Evolutionary conservation across 305 asterid genomes (phyloP).

Genomic region (Stenogyne calaminthoides): DNA sequence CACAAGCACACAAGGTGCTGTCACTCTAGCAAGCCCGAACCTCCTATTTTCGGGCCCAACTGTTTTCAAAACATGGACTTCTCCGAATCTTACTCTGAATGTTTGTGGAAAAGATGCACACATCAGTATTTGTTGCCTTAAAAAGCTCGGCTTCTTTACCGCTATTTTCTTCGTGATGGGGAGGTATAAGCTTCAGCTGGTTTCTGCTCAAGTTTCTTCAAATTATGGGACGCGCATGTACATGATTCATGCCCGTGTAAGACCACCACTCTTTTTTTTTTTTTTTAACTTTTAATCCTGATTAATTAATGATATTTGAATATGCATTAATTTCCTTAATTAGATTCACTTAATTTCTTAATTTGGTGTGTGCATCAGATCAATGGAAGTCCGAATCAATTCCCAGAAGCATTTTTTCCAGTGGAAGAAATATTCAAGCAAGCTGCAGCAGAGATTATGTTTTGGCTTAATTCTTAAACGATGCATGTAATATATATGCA

Average conservation of each 20-base stretch:
- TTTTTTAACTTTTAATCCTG: background rate
- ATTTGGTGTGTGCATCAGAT: constrained; percentile 37
- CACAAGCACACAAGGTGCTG: background rate
- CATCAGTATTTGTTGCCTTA: constrained; percentile 50
- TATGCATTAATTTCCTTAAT: background rate
- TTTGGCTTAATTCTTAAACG: constrained; percentile 40
- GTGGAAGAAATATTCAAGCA: constrained; percentile 63
- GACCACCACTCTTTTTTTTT: constrained; percentile 7
- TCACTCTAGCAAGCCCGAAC: constrained; percentile 20
- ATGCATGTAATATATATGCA: background rate
- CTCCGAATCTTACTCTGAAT: constrained; percentile 45
- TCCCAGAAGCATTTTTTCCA: constrained; percentile 33
- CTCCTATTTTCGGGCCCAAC: constrained; percentile 23
- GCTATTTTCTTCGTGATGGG: constrained; percentile 43
- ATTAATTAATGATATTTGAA: background rate
- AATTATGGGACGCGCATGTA: constrained; percentile 36
- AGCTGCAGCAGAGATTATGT: constrained; percentile 57
- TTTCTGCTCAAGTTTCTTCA: constrained; percentile 52
- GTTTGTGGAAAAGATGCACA: constrained; percentile 51
- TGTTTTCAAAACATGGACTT: constrained; percentile 43
- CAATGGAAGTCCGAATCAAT: constrained; percentile 36
- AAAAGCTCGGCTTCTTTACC: constrained; percentile 39
- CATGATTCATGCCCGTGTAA: constrained; percentile 64
- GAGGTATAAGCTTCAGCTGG: constrained; percentile 43
- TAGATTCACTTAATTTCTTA: background rate